Percentiles rank a stretch among this genome's conserved stretches.
phyloP scores from a whole-genome alignment of 768 basidiomycete genomes.

The Myochromella boudieri region DNA sequence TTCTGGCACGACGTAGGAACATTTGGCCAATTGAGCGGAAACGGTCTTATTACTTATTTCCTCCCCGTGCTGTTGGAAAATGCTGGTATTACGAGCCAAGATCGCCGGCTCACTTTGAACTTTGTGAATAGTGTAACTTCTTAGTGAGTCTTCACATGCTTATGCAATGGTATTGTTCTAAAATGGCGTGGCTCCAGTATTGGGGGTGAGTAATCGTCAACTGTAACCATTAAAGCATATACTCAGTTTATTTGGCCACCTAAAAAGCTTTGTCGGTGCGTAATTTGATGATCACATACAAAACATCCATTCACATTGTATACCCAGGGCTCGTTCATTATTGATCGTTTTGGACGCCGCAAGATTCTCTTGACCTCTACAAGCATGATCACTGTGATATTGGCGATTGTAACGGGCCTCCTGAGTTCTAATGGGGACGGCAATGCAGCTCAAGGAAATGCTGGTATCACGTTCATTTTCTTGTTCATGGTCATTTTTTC shows the following conservation, averaged over 20 bases:
- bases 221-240: background rate
- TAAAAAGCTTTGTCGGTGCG: slow-evolving; percentile 32
- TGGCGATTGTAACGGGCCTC: slow-evolving; percentile 48
- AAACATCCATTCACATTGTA: background rate
- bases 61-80: slow-evolving; percentile 45
- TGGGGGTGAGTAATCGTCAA: slow-evolving; percentile 31
- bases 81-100: slow-evolving; percentile 43
- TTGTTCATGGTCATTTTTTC: slow-evolving; percentile 54
- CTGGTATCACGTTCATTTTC: slow-evolving; percentile 52
- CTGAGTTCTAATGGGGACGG: slow-evolving; percentile 35
- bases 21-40: slow-evolving; percentile 46
- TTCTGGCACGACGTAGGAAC: slow-evolving; percentile 20
- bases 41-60: slow-evolving; percentile 51
- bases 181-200: slow-evolving; percentile 22
- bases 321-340: slow-evolving; percentile 40
- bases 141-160: slow-evolving; percentile 28
- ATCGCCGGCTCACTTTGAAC: slow-evolving; percentile 42
- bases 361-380: slow-evolving; percentile 43
- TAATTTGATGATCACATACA: background rate
- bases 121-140: slow-evolving; percentile 55
- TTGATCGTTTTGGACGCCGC: slow-evolving; percentile 50
- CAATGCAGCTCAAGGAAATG: slow-evolving; percentile 38
- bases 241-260: too few species aligned
- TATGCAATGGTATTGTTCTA: background rate
- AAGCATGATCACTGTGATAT: slow-evolving; percentile 32